A percentile compares a stretch with the other conserved stretches of the same genome.
phyloP scores from a whole-genome alignment of 768 basidiomycete species.

The Suillus placidus region DNA sequence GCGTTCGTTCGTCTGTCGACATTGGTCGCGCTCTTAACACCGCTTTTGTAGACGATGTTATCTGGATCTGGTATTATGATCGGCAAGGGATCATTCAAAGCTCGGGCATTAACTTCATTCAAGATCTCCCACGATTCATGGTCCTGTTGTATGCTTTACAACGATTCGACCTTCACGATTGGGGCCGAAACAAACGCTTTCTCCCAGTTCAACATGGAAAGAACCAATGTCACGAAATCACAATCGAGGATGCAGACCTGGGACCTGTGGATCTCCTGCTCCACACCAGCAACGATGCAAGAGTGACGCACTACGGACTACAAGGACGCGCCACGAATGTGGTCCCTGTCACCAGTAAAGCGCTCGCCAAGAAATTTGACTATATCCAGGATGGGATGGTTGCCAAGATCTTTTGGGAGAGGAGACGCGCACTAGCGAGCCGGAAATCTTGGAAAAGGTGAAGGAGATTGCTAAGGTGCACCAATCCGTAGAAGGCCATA shows the following conservation, averaged over 20 bases:
- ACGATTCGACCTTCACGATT: too few species aligned
- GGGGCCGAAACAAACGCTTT: too few species aligned
- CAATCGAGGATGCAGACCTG: too few species aligned
- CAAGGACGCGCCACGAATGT: conserved; percentile 4
- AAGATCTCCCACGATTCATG: background rate
- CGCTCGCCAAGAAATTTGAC: background rate
- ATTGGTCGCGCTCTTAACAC: background rate
- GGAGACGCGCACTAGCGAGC: background rate
- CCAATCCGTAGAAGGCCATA: background rate
- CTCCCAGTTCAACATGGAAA: too few species aligned
- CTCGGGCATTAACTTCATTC: background rate
- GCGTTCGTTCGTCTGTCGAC: background rate
- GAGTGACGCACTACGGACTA: conserved; percentile 1
- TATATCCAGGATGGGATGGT: too few species aligned
- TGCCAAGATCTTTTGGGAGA: background rate
- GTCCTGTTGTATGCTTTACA: too few species aligned
- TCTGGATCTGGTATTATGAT: conserved; percentile 8
- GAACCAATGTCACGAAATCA: too few species aligned
- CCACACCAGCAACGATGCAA: background rate
- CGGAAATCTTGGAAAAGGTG: background rate
- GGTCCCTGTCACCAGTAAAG: background rate
- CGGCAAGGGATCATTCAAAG: background rate
- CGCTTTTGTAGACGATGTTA: background rate
- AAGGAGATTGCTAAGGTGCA: background rate
- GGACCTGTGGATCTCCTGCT: too few species aligned